Conservation (phyloP, 2,329 filamentous ascomycete genomes). For the Penicillium thymicola region DNA sequence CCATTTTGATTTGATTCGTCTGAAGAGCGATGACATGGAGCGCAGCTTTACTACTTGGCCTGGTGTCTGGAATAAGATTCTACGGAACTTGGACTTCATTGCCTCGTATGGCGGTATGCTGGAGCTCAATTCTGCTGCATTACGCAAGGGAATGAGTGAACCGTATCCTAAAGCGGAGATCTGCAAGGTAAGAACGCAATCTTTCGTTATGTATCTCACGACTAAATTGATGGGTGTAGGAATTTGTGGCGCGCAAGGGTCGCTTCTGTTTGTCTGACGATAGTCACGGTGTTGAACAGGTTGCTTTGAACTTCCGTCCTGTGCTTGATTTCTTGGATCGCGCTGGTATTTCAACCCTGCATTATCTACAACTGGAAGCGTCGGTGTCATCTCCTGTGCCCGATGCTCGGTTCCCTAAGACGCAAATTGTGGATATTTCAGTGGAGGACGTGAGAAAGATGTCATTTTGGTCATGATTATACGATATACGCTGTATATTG, state of each 20-base stretch:
- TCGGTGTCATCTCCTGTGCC: slow-evolving; percentile 12
- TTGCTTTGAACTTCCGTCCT: slow-evolving; percentile 77
- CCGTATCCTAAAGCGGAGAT: slow-evolving; percentile 81
- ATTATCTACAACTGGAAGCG: slow-evolving; percentile 36
- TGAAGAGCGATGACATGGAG: slow-evolving; percentile 69
- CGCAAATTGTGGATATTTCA: slow-evolving; percentile 29
- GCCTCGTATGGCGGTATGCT: slow-evolving; percentile 73
- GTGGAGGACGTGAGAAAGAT: slow-evolving; percentile 36
- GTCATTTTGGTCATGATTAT: slow-evolving; percentile 30
- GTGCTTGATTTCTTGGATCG: slow-evolving; percentile 67
- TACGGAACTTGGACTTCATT: slow-evolving; percentile 70
- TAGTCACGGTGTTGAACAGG: slow-evolving; percentile 82
- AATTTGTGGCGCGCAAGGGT: slow-evolving; percentile 70
- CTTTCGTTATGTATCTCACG: neutral
- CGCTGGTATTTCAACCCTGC: slow-evolving; percentile 37
- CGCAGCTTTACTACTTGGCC: slow-evolving; percentile 57
- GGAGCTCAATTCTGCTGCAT: slow-evolving; percentile 82
- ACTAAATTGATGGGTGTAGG: slow-evolving; percentile 42
- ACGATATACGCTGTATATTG: neutral
- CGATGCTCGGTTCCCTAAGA: slow-evolving; percentile 39
- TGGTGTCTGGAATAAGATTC: slow-evolving; percentile 69
- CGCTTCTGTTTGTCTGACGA: slow-evolving; percentile 91
- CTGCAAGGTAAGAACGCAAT: slow-evolving; percentile 59
- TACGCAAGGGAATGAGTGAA: slow-evolving; percentile 86
- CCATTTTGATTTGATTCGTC: slow-evolving; percentile 87